Evolutionary conservation across 495 filamentous ascomycete genomes (phyloP), one percentile per base, ranked within the genome.

Genomic region (Cetradonia linearis): DNA sequence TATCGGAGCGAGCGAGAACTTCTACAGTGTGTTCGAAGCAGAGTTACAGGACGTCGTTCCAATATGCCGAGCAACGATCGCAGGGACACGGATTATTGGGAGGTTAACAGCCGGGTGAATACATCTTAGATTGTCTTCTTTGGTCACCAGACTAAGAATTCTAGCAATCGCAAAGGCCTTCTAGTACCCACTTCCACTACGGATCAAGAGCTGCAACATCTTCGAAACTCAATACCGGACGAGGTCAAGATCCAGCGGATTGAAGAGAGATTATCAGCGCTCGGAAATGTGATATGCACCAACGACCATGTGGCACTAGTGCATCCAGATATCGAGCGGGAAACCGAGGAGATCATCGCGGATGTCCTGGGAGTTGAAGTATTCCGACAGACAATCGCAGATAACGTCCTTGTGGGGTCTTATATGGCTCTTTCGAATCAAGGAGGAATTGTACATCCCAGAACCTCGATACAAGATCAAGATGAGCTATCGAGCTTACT

Each of bases 351-450:
- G 73, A 93, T 93, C 61, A 89, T 98, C 70, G 92, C 93, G 66
- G 93, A 98, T 70, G 88, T 95, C 63, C 83, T 98, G 10, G 93
- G 93, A 57, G 93, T 98, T 58, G 93, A 98, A 75, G 93, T 98
- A 18, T 98, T 97, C 80, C 83, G 94, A 59, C 93, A 98, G 78
- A 97, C 93, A 48, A 84, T 98, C 58, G 87, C 89, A 67, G 94
- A 96, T 73, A 96, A 97, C 71, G 93, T 97, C 62, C 83, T 98
- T 9, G 90, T 91, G 14, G 93, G 93, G 62, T 88, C 83, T 23
- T 98, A 98, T 78, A 97, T 96, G 88, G 79, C 88, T 52, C 81
- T 98, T 58, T 91, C 86, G 66, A 98, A 98, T 77, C 90, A 92
- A 71, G 93, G 93, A 68, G 94, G 94, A 4, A 84, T 98, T 65